These are phyloP conservation scores for Eutypa lata DNA, from an alignment of 2,329 filamentous ascomycete genomes.

Conservation along the genomic window DNA sequence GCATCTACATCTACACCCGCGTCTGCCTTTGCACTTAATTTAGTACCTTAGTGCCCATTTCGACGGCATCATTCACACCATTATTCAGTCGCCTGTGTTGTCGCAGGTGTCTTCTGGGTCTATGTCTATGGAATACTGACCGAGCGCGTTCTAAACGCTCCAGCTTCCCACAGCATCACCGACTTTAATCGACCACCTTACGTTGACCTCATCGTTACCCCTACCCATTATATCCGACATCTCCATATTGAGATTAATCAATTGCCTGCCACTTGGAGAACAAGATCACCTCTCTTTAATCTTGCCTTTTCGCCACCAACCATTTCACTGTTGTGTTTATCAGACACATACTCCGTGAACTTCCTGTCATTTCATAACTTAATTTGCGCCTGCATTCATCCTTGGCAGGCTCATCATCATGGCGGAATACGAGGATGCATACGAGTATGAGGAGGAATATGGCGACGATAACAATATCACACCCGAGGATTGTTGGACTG, in stretches of 20 bases:
- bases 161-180: background rate
- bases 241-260: background rate
- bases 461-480: constrained; percentile 75
- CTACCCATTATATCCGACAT: background rate
- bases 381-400: background rate
- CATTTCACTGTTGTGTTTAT: no score
- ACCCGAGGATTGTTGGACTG: constrained; percentile 96
- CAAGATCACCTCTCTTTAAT: background rate
- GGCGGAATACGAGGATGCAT: constrained; percentile 58
- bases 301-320: no score
- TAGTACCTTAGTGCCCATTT: background rate
- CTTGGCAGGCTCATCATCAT: constrained; percentile 29
- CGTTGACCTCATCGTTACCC: background rate
- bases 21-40: background rate
- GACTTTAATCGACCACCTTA: background rate
- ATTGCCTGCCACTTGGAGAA: no score
- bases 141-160: background rate
- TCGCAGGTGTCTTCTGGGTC: background rate
- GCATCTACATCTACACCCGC: no score
- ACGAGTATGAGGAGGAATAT: constrained; percentile 68
- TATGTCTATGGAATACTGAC: background rate
- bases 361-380: no score
- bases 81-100: background rate
- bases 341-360: no score
- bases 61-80: background rate